phyloP scores from a whole-genome alignment of 805 yeast species.

The Metschnikowia reukaufii region DNA sequence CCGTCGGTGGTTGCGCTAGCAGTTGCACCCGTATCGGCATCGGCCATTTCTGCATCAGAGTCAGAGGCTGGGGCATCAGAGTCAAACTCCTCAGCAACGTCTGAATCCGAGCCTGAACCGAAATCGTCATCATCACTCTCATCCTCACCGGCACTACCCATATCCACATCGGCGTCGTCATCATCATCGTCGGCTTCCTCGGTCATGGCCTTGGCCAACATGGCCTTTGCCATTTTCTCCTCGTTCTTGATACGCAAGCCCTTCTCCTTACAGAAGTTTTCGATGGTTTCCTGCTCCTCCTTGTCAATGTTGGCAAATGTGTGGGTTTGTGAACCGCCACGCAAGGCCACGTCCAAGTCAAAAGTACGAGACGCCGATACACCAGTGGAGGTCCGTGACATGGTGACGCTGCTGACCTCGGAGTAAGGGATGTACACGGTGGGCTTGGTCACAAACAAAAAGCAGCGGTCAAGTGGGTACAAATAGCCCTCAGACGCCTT shows the following conservation, averaged over 20 bases:
- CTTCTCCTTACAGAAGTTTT: conserved; percentile 73
- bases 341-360: conserved; percentile 78
- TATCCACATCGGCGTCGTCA: conserved; percentile 46
- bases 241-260: conserved; percentile 83
- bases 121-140: conserved; percentile 90
- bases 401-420: conserved; percentile 72
- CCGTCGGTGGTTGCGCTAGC: conserved; percentile 25
- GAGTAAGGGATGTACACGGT: conserved; percentile 86
- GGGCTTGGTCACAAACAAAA: conserved; percentile 90
- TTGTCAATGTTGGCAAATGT: conserved; percentile 85
- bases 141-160: conserved; percentile 75
- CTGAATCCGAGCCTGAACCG: conserved; percentile 59
- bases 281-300: conserved; percentile 83
- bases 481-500: conserved; percentile 95
- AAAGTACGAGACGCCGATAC: conserved; percentile 83
- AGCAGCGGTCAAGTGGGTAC: conserved; percentile 88
- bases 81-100: conserved; percentile 82
- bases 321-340: conserved; percentile 64
- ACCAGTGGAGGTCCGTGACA: conserved; percentile 84
- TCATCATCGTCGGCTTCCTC: conserved; percentile 57
- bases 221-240: conserved; percentile 80
- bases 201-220: conserved; percentile 74
- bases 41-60: conserved; percentile 24
- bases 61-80: conserved; percentile 52
- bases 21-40: conserved; percentile 14